A percentile compares a stretch with the other conserved stretches of the same genome.
These are phyloP conservation scores for Sherardia arvensis DNA, from an alignment of 257 asterid genomes.

Conservation along the genomic window DNA sequence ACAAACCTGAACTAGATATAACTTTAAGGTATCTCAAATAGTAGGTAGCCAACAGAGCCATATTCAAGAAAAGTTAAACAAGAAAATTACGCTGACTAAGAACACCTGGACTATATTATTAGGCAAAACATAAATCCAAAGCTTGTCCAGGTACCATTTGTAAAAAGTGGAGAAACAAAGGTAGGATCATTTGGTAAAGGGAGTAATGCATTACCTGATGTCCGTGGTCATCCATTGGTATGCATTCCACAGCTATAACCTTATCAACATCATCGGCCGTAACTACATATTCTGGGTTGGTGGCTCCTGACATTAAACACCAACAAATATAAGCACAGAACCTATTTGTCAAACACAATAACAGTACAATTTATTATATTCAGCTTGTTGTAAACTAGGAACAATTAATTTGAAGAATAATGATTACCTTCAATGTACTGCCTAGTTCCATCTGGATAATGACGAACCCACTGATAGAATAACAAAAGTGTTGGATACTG, in stretches of 20 bases:
- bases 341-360: slow-evolving; percentile 1
- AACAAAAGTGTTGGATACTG: slow-evolving; percentile 9
- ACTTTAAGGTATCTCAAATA: background rate
- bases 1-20: background rate
- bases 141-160: background rate
- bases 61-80: background rate
- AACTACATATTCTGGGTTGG: slow-evolving; percentile 90
- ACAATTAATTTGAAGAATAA: slow-evolving; percentile 6
- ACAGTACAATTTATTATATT: background rate
- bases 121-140: background rate
- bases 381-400: background rate
- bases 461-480: slow-evolving; percentile 91
- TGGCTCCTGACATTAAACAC: slow-evolving; percentile 60
- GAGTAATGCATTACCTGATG: slow-evolving; percentile 44
- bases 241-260: slow-evolving; percentile 93
- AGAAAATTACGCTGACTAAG: too few relatives aligned
- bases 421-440: slow-evolving; percentile 83
- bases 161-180: background rate
- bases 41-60: background rate
- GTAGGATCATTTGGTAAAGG: slow-evolving; percentile 1
- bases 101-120: background rate
- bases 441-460: slow-evolving; percentile 95
- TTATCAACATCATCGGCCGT: slow-evolving; percentile 97
- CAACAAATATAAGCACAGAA: background rate
- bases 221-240: slow-evolving; percentile 98